Base-by-base conservation (phyloP, 805 yeast genomes). In the Sugiyamaella marilandica region DNA sequence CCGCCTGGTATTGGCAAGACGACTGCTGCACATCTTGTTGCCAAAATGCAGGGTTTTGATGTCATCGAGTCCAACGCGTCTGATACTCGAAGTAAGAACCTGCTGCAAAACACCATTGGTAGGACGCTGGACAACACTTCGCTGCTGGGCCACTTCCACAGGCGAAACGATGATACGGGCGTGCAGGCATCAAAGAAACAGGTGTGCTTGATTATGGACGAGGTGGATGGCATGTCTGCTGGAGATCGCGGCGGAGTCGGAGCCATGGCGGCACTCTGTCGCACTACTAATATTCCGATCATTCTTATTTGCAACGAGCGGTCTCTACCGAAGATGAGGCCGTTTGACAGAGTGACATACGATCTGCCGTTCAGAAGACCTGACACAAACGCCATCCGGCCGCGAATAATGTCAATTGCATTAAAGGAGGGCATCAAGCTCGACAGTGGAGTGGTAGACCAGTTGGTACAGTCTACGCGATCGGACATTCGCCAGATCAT, bases 171-270 rank as follows among this genome's bases (percentile, higher is more conserved):
- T n/a, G 59, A 59, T 10, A 65, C 63, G 45, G 59, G 54, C 14
- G 61, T 21, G 49, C 55, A 41, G 56, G 56, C 50, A 1, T 78
- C 80, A 59, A 74, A 78, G 46, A 76, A 78, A 49, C 83, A 79
- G 55, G 83, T 92, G 61, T 88, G 90, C 51, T 75, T 94, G 45
- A 85, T 94, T 57, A 90, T 94, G 98, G 99, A 94, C 71, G 99
- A 94, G 72, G 98, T 94, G 31, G 99, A 94, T 68, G 99, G 99
- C 61, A 94, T 94, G 98, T 88, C 96, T 39, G 90, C 95, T 65
- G 99, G 99, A 58, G 99, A 94, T 70, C 84, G 94, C 62, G 99
- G 99, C 56, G 99, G 99, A 57, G 96, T 94, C 26, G 97, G 97
- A 21, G 95, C 90, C 55, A 76, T 94, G 69, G 89, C 97, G 0